Conservation (phyloP, 2,329 filamentous ascomycete species). For the Ophiostoma piceae region DNA sequence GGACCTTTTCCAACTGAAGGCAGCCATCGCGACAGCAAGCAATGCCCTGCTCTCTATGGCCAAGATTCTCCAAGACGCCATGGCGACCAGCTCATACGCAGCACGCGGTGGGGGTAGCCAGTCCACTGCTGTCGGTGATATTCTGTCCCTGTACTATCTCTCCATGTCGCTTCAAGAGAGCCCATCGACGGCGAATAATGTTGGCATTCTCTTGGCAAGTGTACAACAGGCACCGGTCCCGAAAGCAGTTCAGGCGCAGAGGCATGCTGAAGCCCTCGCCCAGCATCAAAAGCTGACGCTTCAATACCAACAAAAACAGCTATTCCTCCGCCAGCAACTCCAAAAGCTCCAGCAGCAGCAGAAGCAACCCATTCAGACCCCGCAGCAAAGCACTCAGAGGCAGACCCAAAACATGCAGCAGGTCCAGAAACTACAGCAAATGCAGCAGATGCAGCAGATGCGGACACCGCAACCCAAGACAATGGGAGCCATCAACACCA, state of each 20-base stretch:
- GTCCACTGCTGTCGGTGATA: constrained; percentile 78
- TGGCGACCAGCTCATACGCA: constrained; percentile 63
- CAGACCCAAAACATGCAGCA: background rate
- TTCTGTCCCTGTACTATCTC: constrained; percentile 89
- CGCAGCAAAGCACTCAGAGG: background rate
- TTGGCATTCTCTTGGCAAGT: constrained; percentile 91
- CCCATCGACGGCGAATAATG: constrained; percentile 96
- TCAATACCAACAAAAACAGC: background rate
- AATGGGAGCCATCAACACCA: constrained; percentile 17
- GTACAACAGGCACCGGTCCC: constrained; percentile 61
- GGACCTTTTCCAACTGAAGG: constrained; percentile 65
- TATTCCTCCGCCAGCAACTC: constrained; percentile 4
- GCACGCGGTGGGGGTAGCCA: constrained; percentile 51
- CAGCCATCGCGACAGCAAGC: constrained; percentile 86
- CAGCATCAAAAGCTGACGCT: constrained; percentile 13
- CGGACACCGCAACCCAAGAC: constrained; percentile 19
- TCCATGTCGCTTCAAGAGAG: constrained; percentile 92
- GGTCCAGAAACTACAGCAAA: constrained; percentile 1
- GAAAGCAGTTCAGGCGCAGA: background rate
- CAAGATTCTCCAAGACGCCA: constrained; percentile 95
- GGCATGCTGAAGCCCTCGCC: background rate
- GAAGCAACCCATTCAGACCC: background rate
- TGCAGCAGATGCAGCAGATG: constrained; percentile 13
- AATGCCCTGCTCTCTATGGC: constrained; percentile 91
- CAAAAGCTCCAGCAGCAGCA: background rate